Percentiles rank a stretch among this genome's conserved stretches.
Conservation (phyloP, 805 yeast species). For the Naumovozyma dairenensis region DNA sequence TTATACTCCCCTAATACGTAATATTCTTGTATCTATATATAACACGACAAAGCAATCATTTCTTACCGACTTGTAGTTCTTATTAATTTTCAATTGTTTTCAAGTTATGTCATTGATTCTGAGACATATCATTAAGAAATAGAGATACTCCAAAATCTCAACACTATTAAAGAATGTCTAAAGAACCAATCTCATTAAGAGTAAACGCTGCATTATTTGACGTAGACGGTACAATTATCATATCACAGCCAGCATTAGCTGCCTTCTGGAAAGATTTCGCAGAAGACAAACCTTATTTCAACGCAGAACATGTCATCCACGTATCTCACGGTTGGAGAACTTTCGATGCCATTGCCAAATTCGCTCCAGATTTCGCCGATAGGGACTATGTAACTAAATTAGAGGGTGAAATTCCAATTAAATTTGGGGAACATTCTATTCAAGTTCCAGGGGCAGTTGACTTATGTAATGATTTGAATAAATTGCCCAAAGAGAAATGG, state of each 20-base stretch:
- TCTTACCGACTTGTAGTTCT: no score
- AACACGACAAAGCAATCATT: no score
- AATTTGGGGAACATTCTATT: constrained; percentile 61
- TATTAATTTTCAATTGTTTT: no score
- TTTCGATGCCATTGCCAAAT: constrained; percentile 61
- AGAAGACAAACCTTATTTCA: constrained; percentile 54
- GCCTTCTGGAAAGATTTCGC: constrained; percentile 75
- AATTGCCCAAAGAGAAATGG: constrained; percentile 53
- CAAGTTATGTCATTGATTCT: no score
- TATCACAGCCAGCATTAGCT: constrained; percentile 75
- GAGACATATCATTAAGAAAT: no score
- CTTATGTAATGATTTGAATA: constrained; percentile 45
- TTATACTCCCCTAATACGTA: no score
- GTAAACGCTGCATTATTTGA: constrained; percentile 57
- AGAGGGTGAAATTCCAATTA: constrained; percentile 62
- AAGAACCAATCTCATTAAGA: constrained; percentile 28
- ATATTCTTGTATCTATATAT: no score
- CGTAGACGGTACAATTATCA: constrained; percentile 79
- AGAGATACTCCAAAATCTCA: no score
- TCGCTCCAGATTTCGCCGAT: constrained; percentile 66
- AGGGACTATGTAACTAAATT: constrained; percentile 52
- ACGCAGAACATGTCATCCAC: constrained; percentile 60
- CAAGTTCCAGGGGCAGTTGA: constrained; percentile 71
- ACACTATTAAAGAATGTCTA: no score
- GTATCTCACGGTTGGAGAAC: constrained; percentile 80